These are phyloP conservation scores for Helicocarpus griseus DNA, from an alignment of 2,329 filamentous ascomycete genomes.

Conservation along the genomic window DNA sequence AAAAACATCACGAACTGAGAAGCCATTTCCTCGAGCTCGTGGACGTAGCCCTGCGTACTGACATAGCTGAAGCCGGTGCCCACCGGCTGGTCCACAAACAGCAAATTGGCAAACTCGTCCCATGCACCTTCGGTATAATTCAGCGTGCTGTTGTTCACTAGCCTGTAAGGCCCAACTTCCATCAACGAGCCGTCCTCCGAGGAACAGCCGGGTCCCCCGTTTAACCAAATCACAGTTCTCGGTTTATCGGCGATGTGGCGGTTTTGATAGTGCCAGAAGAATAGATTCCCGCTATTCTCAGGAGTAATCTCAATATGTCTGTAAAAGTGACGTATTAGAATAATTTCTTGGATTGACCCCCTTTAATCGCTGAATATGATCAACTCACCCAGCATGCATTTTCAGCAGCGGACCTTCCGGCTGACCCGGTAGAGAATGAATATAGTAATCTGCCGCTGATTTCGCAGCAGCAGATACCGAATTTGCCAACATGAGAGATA, in stretches of 20 bases:
- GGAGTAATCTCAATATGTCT: conserved; percentile 87
- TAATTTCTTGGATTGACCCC: background rate
- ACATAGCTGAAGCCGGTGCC: conserved; percentile 96
- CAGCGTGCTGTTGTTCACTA: conserved; percentile 64
- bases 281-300: conserved; percentile 81
- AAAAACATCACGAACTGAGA: conserved; percentile 78
- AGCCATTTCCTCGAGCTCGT: conserved; percentile 82
- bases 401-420: conserved; percentile 72
- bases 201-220: conserved; percentile 92
- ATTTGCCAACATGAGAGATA: conserved; percentile 5
- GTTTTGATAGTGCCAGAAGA: conserved; percentile 98
- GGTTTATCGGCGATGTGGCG: conserved; percentile 86
- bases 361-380: background rate
- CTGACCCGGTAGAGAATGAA: conserved; percentile 73
- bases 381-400: conserved; percentile 91
- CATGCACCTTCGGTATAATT: conserved; percentile 87
- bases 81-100: conserved; percentile 96
- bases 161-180: conserved; percentile 87
- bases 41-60: conserved; percentile 75
- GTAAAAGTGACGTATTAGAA: background rate
- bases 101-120: conserved; percentile 94
- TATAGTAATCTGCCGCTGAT: conserved; percentile 74
- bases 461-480: conserved; percentile 7
- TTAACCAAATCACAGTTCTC: conserved; percentile 91
- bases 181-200: conserved; percentile 95